Evolutionary conservation across 345 rosid species (phyloP), one percentile per base, ranked within the genome.

Genomic region (Excoecaria agallocha): DNA sequence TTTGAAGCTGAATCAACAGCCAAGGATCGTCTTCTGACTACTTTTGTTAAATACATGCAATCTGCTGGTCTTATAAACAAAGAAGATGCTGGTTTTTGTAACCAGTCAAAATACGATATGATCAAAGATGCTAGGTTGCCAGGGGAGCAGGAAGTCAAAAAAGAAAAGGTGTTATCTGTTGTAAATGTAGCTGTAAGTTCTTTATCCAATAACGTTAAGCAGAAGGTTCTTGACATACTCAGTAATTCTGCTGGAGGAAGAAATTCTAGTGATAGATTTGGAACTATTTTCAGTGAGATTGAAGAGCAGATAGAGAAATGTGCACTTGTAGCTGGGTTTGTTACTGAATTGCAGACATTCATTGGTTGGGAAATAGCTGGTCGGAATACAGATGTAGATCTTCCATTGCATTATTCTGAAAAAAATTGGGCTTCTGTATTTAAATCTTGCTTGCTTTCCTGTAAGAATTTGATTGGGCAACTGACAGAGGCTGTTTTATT

Each of bases 291-390:
- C 82, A 73, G 83, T 80, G 84, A 72, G 77, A 83, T 91, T 66
- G 95, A 90, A 78, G 93, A 84, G 85, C 98, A 87, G 77, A 89
- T 91, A 74, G 97, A 91, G 80, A 93, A 84, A 85, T 90, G 93
- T 78, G 59, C 82, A 12, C 83, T 91, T 69, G 70, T 93, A 55
- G 79, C 81, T 70, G 92, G 81, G 59, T 84, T 91, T 82, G 77
- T 89, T 72, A 67, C 77, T 71, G 92, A 93, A 83, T 83, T 90
- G 66, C 79, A 70, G 78, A 80, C 84, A 73, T 75, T 83, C 54
- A 78, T 88, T 79, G 83, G 80, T 35, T 73, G 73, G 76, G 89
- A 85, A 58, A 70, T 80, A 25, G 78, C 80, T 67, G 67, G 65
- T 69, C 54, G 59, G 46, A 76, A 79, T 69, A 61, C 68, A 68